Percentiles rank a stretch among this genome's conserved stretches.
phyloP scores from a whole-genome alignment of 805 yeast species.

The Metschnikowia noctiluminum region DNA sequence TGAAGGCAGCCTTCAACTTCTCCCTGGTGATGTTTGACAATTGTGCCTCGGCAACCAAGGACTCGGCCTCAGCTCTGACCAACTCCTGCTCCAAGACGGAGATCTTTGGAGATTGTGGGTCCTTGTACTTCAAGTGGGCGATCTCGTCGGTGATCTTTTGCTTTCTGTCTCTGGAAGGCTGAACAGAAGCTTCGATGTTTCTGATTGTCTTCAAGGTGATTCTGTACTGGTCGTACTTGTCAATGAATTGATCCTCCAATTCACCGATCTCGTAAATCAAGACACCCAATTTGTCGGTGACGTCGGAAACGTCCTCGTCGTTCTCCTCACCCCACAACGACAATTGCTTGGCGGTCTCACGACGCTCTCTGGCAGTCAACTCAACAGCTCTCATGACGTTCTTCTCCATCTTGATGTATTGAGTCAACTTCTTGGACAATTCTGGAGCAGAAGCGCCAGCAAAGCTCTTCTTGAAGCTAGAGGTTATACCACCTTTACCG shows the following conservation, averaged over 20 bases:
- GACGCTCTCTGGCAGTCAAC: slow-evolving; percentile 88
- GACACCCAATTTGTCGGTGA: slow-evolving; percentile 96
- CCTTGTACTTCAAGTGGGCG: slow-evolving; percentile 97
- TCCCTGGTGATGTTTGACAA: slow-evolving; percentile 97
- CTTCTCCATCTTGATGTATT: slow-evolving; percentile 93
- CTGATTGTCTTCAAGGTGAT: slow-evolving; percentile 90
- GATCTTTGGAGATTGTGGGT: slow-evolving; percentile 95
- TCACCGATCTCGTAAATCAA: slow-evolving; percentile 94
- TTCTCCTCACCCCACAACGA: slow-evolving; percentile 97
- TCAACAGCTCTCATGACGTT: slow-evolving; percentile 92
- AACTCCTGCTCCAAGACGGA: slow-evolving; percentile 95
- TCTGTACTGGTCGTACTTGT: slow-evolving; percentile 97
- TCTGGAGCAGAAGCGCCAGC: slow-evolving; percentile 96
- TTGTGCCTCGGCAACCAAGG: slow-evolving; percentile 98
- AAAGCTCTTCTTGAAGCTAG: slow-evolving; percentile 70
- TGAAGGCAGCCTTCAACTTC: slow-evolving; percentile 94
- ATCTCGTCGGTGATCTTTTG: slow-evolving; percentile 96
- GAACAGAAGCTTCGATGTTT: slow-evolving; percentile 96
- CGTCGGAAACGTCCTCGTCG: slow-evolving; percentile 95
- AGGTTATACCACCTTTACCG: slow-evolving; percentile 69
- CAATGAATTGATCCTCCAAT: slow-evolving; percentile 96
- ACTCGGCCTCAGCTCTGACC: slow-evolving; percentile 98
- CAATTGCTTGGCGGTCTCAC: slow-evolving; percentile 95
- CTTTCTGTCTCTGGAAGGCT: slow-evolving; percentile 97
- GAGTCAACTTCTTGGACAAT: slow-evolving; percentile 85